Base-by-base conservation (phyloP, 2,329 filamentous ascomycete species). In the Fusarium setosum region DNA sequence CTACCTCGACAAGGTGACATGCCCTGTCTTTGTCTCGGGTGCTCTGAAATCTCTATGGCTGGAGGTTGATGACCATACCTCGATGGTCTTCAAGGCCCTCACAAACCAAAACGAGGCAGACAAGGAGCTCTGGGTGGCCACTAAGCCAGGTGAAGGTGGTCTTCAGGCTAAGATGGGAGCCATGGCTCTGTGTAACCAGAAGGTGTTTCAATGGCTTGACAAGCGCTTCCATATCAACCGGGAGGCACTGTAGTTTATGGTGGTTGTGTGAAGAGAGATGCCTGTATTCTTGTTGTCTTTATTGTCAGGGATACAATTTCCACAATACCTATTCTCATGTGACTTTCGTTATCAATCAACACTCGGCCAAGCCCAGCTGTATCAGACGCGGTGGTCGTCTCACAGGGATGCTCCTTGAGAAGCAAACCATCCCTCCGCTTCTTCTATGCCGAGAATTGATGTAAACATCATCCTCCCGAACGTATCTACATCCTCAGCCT, bases 11-110 rank as follows among this genome's bases (percentile, higher is more conserved):
- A 61, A 58, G 12, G 59, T 76, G 3, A 53, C 57, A 9, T 76
- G 75, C 48, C 73, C 75, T 2, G 70, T 72, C 1, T 51, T 77
- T 1, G 56, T 77, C 6, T 71, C 75, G 0, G 75, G 72, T 3
- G 64, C 68, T 13, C 20, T 18, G 15, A 21, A 41, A 4, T 41
- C 37, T 12, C 21, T 41, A 12, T 41, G 21, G 20, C 37, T 21
- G 15, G 18, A 41, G 37, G 18, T 21, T 13, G 23, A 44, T 44
- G 40, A 23, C 6, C 20, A 26, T 26, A 23, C 40, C 13, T 34
- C 15, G 10, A 34, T 15, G 32, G 20, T 44, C 23, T 26, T 24
- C n/a, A 24, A 45, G 18, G 13, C 6, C n/a, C 41, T 45, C 15
- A 29, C 41, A 11, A 29, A 17, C 6, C 17, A 26, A 12, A 13